These are phyloP conservation scores for Pseudozyma hubeiensis DNA, from an alignment of 1,284 basidiomycete genomes.

Conservation along the genomic window DNA sequence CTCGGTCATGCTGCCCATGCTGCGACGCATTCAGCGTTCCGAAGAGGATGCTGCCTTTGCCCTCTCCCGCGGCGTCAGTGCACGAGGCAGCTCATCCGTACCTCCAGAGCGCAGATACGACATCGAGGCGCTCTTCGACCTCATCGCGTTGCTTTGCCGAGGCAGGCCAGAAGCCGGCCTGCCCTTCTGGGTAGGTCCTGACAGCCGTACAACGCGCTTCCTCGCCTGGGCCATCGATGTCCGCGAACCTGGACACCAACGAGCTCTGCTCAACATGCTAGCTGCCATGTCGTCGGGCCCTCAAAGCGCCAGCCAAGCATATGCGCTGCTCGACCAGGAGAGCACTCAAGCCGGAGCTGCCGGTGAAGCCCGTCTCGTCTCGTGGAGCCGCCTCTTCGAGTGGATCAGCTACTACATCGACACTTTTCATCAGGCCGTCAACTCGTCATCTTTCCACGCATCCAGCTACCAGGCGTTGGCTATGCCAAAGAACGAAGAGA, in stretches of 20 bases:
- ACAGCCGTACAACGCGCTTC: slow-evolving; percentile 70
- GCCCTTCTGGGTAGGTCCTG: slow-evolving; percentile 66
- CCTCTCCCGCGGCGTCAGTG: slow-evolving; percentile 32
- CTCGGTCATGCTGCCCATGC: slow-evolving; percentile 58
- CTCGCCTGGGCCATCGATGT: slow-evolving; percentile 67
- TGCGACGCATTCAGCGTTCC: slow-evolving; percentile 64
- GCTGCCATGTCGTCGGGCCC: slow-evolving; percentile 61
- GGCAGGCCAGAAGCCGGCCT: slow-evolving; percentile 61
- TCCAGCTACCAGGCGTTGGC: slow-evolving; percentile 51
- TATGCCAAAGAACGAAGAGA: slow-evolving; percentile 80
- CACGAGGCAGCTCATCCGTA: slow-evolving; percentile 46
- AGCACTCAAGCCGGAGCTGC: slow-evolving; percentile 27
- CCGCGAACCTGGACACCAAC: slow-evolving; percentile 64
- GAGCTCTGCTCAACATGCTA: slow-evolving; percentile 66
- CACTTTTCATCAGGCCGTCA: slow-evolving; percentile 52
- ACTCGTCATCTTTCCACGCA: slow-evolving; percentile 34
- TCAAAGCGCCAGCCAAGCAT: slow-evolving; percentile 64
- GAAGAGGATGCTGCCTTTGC: slow-evolving; percentile 67
- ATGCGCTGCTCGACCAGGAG: slow-evolving; percentile 61
- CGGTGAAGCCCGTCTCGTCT: slow-evolving; percentile 58
- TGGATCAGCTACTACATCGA: slow-evolving; percentile 68
- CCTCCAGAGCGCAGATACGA: slow-evolving; percentile 63
- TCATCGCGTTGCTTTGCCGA: slow-evolving; percentile 61
- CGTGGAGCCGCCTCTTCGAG: slow-evolving; percentile 66
- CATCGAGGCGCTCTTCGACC: slow-evolving; percentile 67